Base-by-base conservation (phyloP, 2,329 filamentous ascomycete genomes). In the Sclerotinia trifoliorum region DNA sequence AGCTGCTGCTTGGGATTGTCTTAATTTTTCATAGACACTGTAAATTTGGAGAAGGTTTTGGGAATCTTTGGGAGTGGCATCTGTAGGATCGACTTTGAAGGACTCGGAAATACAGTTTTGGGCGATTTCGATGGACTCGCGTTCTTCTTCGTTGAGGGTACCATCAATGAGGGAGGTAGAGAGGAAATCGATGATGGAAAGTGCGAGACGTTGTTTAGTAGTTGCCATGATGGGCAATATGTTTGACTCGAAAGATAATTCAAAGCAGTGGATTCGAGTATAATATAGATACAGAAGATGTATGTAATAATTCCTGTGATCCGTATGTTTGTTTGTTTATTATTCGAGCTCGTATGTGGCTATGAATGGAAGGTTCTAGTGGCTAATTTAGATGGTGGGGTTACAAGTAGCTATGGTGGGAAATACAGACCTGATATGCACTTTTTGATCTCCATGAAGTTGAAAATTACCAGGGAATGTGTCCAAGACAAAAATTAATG, bases 121-220 rank as follows among this genome's bases (percentile, higher is more conserved):
- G 73, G 95, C 95, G 65, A 99, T 90, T 78, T 99, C 95, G 79
- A 99, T 91, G 72, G 90, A 94, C 78, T 99, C 95, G 74, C 90
- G 88, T 80, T 99, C 94, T 75, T 98, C 95, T 75, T 90, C 83
- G 66, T 90, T 86, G 69, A 99, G 86, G 56, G 93, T 96, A 76
- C 95, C 95, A 79, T 99, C 95, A 71, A 88, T 90, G 74, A 93
- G 83, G 57, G 93, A 96, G 69, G 87, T 89, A 75, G 86, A 86
- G 70, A 99, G 90, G 84, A 97, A 99, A 82, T 98, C 93, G 83
- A 96, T 93, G 80, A 99, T 94, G 75, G 95, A 93, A 79, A 99
- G 92, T 80, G 95, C 95, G 72, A 99, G 90, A 82, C 94, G 93
- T 87, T 99, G 87, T 68, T 78, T 78, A 26, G 76, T 78, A 49